Evolutionary conservation across 2,329 filamentous ascomycete genomes (phyloP), one percentile per base, ranked within the genome.

Genomic region (Verticillium alfalfae): DNA sequence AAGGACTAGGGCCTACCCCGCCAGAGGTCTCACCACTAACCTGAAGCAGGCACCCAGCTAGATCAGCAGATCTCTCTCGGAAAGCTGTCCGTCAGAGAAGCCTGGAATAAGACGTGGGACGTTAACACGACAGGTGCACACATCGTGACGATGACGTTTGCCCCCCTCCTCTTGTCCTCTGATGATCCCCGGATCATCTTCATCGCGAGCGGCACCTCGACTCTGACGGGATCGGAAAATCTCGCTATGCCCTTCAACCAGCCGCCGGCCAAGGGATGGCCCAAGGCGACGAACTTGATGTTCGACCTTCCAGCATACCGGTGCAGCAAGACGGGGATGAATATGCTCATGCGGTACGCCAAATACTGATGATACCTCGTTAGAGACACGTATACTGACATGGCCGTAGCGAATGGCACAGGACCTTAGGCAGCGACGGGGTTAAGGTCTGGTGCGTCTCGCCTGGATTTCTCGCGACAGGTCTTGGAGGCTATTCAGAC

Each of bases 91-190:
- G 9, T 75, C 16, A 76, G 82, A 10, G 71, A 76, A 18, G 68
- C 71, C 26, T 81, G 76, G 66, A 81, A 79, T 66, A 72, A 75
- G 57, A 68, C 78, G 9, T 84, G 76, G 69, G 73, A 83, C 56
- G 71, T 81, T 63, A 86, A 86, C 66, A 77, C 81, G 3, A 69
- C 80, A 0, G 78, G 81, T 13, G 76, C 77, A 0, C 69, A 76
- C 56, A 67, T 76, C 38, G 60, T 77, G 38, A 77, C 76, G 0
- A 64, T 66, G 16, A 69, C 68, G 0, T 72, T 76, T 61, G 62
- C 71, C 7, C 79, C 80, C 0, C 68, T 83, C 0, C 73, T 83
- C 0, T 69, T 81, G 9, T 70, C 74, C 37, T 76, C 77, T 0
- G 55, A 70, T 0, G 75, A 78, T 13, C 79, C 81, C 0, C 74